Evolutionary conservation across 116 monocot species (phyloP), one percentile per base, ranked within the genome.

Genomic region (Dioscorea cayenensis): DNA sequence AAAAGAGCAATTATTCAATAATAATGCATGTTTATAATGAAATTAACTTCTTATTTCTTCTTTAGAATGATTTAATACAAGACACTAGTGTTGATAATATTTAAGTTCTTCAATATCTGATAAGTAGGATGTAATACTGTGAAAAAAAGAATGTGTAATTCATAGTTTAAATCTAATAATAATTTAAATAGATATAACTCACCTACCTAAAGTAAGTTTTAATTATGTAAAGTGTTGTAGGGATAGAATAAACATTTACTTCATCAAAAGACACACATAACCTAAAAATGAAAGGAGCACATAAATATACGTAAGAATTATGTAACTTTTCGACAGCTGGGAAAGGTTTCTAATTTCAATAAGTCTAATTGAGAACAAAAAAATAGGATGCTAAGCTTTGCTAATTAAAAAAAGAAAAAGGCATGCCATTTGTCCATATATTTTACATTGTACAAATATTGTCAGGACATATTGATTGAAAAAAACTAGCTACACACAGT

Each of bases 21-120:
- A 6, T 11, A 6, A 43, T 43, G 10, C 9, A 11, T 43, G 43
- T 43, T 4, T 6, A 59, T 14, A 59, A 55, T 12, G 7, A 17
- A 29, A 28, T 18, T 48, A 23, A 19, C 23, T 19, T 58, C 91
- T 89, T 87, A 94, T 91, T 89, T 94, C 73, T 83, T 88, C 71
- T 99, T 99, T 49, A 99, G 84, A 69, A 99, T 91, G 66, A 99
- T 83, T 14, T 85, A 89, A 67, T 99, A 99, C 50, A 99, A 69
- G 32, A 99, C 79, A 16, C 99, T 94, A 50, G 99, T 99, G 75
- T 91, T 99, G 71, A 99, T 91, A 60, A 99, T 99, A 74, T 99
- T 99, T 17, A 99, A 71, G 59, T 99, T 99, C 83, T 99, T 99
- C 84, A 99, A 50, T 72, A 99, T 99, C 83, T 99, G 99, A 72